Base-by-base conservation (phyloP, 2,329 filamentous ascomycete species). In the Hymenoscyphus infarciens region DNA sequence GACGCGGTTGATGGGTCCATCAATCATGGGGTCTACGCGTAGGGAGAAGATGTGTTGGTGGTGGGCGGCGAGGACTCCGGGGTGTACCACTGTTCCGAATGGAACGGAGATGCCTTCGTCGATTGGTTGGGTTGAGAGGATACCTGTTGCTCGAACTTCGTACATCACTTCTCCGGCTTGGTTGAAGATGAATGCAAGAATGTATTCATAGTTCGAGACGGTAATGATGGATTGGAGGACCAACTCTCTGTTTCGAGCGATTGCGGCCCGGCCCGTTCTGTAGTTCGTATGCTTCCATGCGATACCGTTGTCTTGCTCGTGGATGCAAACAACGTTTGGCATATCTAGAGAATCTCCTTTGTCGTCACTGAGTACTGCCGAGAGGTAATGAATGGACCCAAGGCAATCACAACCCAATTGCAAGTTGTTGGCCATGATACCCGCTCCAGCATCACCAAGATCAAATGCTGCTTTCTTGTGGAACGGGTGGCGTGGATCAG, bases 31-130 rank as follows among this genome's bases (percentile, higher is more conserved):
- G 70, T 88, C 85, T 13, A 88, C 77, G 8, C 85, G 82, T 5
- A 87, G 78, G 3, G 83, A 87, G 77, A 93, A 91, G 73, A 92
- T 89, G 75, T 92, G 90, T 72, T 93, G 89, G 71, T 92, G 89
- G 75, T 89, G 86, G 0, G 80, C 79, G 2, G 87, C 88, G 38
- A 91, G 82, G 16, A 88, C 87, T 53, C 87, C 87, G 0, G 87
- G 87, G 63, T 87, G 85, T 5, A 90, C 86, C 49, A 89, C 82
- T 0, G 87, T 90, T 38, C 87, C 87, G 78, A 84, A 89, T 2
- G 84, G 83, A 3, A 89, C 86, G 13, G 82, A 82, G 58, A 86
- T 73, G 15, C 83, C 85, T 63, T 87, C 82, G 63, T 89, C 86
- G 66, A 89, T 86, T 3, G 86, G 87, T 61, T 87, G 83, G 0